Conservation (phyloP, 1,284 basidiomycete genomes). For the Coniophora puteana region DNA sequence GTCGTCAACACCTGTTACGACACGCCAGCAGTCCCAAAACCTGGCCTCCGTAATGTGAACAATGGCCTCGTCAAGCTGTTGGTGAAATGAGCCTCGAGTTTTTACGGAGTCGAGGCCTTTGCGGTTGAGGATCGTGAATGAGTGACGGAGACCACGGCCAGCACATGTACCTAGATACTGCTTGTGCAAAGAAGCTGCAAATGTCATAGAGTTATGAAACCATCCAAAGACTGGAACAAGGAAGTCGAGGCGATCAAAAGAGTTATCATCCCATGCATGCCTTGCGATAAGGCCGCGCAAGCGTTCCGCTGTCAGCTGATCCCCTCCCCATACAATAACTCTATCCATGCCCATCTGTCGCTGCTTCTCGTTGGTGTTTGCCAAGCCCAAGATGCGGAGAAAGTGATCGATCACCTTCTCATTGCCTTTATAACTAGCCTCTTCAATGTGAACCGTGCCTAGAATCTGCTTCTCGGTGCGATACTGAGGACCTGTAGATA, state of each 20-base stretch:
- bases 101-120: conserved; percentile 11
- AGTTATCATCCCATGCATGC: conserved; percentile 16
- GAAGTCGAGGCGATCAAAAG: conserved; percentile 18
- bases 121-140: conserved; percentile 10
- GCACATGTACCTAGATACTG: conserved; percentile 15
- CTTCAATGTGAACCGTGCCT: conserved; percentile 27
- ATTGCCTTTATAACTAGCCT: conserved; percentile 36
- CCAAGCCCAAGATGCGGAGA: conserved; percentile 10
- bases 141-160: conserved; percentile 12
- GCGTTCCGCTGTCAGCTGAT: conserved; percentile 20
- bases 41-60: conserved; percentile 5
- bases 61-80: conserved; percentile 9
- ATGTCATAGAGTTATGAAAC: conserved; percentile 18
- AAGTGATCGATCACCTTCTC: conserved; percentile 18
- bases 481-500: conserved; percentile 1
- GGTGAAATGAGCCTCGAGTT: conserved; percentile 6
- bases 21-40: conserved; percentile 7
- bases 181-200: conserved; percentile 16
- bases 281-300: conserved; percentile 17
- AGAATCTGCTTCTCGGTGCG: conserved; percentile 13
- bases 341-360: conserved; percentile 7
- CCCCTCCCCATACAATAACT: conserved; percentile 13
- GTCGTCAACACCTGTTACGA: background rate
- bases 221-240: conserved; percentile 18
- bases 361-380: conserved; percentile 8